phyloP scores from a whole-genome alignment of 768 basidiomycete species.

The Mycena kentingensis region DNA sequence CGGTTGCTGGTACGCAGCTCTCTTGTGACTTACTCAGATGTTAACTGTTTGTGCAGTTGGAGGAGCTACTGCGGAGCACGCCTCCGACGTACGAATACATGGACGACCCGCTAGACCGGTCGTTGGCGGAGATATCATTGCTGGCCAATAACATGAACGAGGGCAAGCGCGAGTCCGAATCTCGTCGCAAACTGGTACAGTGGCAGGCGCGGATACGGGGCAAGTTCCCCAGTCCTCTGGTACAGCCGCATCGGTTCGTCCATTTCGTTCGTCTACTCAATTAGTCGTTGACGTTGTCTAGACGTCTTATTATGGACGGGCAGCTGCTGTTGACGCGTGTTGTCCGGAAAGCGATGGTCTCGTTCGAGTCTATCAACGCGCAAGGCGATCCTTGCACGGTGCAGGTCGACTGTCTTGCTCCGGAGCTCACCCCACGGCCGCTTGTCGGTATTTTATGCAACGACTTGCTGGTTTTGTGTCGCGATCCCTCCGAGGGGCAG shows the following conservation, averaged over 20 bases:
- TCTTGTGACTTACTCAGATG: constrained; percentile 1
- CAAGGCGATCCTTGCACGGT: constrained; percentile 79
- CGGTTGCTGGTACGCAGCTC: constrained; percentile 73
- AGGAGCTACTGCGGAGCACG: constrained; percentile 82
- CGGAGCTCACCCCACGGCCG: constrained; percentile 79
- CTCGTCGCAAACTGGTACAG: constrained; percentile 83
- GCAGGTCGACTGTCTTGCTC: constrained; percentile 88
- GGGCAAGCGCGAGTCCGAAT: constrained; percentile 94
- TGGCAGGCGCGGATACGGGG: constrained; percentile 90
- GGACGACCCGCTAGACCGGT: constrained; percentile 84
- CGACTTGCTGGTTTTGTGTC: constrained; percentile 89
- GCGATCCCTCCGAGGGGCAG: constrained; percentile 79
- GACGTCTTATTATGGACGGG: constrained; percentile 94
- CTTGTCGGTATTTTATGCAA: constrained; percentile 87
- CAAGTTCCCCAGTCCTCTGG: constrained; percentile 94
- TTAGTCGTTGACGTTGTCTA: constrained; percentile 31
- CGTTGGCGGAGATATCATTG: constrained; percentile 82
- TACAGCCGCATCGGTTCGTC: constrained; percentile 93
- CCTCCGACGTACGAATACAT: constrained; percentile 76
- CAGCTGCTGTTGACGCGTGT: constrained; percentile 83
- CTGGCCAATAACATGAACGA: constrained; percentile 97
- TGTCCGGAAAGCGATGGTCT: constrained; percentile 79
- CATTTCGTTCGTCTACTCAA: constrained; percentile 1
- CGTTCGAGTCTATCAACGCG: constrained; percentile 78
- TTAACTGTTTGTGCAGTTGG: constrained; percentile 53